Evolutionary conservation across 805 yeast species (phyloP), one percentile per base, ranked within the genome.

Genomic region (Sungouiella thailandica): DNA sequence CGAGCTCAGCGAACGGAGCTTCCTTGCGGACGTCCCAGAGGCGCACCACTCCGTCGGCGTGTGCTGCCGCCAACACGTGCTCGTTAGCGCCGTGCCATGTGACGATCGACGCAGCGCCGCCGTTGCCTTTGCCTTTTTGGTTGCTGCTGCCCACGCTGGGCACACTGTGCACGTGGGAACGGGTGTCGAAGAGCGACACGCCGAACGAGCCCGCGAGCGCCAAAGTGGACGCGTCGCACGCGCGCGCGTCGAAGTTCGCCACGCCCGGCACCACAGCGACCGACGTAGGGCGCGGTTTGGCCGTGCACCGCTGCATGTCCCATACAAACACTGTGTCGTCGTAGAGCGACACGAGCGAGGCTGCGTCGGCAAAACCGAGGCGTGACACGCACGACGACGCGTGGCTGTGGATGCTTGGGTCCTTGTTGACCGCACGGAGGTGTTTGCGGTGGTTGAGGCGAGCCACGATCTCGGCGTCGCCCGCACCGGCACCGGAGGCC

Each of bases 391-490:
- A 47, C 4, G 61, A 48, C 33, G 49, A 32, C 23, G 41, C 34
- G 28, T 52, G 60, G 4, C 40, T 17, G 11, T 18, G 19, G 12
- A 50, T 40, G 9, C 49, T 35, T 4, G 57, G 41, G 31, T 50
- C 50, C 35, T 56, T 52, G 37, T 54, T 53, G 28, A 51, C 53
- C 13, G 55, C 43, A 19, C 53, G 55, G 35, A 84, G 55, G 50
- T 80, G 88, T 45, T 79, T 80, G 32, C 71, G 63, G 60, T 88
- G 96, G 56, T 85, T 85, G 62, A 80, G 88, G 24, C 94, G 65
- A 52, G 78, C 83, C 41, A 82, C 61, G 14, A 88, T 81, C 53
- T 79, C 86, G 0, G 96, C 96, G 4, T 60, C 62, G 18, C 35
- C 44, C 12, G 32, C 46, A 7, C 36, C 46, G 12, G 34, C 33